Evolutionary conservation across 192 early-diverging fungal genomes (phyloP).

Genomic region (Mycoemilia scoparia): DNA sequence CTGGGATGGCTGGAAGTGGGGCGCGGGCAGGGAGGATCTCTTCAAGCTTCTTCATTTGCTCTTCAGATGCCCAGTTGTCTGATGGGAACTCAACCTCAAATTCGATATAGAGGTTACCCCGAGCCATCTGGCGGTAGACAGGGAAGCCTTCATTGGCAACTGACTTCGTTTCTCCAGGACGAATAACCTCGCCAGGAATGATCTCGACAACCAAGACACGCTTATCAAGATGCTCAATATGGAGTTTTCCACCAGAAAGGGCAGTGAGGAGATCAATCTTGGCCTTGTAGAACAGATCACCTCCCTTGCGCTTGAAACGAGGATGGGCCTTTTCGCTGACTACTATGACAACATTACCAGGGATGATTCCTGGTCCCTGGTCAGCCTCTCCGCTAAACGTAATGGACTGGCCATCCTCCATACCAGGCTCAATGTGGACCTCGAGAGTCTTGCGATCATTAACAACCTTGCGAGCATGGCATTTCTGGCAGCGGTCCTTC

Average conservation of each 20-base stretch:
- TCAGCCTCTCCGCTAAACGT: conserved; percentile 91
- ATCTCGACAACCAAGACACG: conserved; percentile 74
- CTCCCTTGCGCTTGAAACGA: conserved; percentile 82
- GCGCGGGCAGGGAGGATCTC: conserved; percentile 61
- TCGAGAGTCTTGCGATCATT: conserved; percentile 92
- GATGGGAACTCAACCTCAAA: conserved; percentile 90
- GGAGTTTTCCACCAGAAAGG: conserved; percentile 83
- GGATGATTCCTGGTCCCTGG: conserved; percentile 78
- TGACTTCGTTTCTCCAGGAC: conserved; percentile 77
- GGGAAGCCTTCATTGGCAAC: conserved; percentile 93
- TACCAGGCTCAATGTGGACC: conserved; percentile 95
- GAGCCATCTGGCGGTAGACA: conserved; percentile 66
- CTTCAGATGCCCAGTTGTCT: conserved; percentile 55
- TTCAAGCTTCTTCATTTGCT: conserved; percentile 58
- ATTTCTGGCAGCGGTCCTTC: conserved; percentile 78
- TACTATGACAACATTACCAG: conserved; percentile 97
- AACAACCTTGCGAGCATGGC: conserved; percentile 74
- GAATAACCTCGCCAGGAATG: conserved; percentile 86
- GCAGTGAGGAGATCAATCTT: conserved; percentile 91
- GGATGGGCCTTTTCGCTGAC: conserved; percentile 87
- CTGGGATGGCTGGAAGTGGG: conserved; percentile 26
- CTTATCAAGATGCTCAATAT: conserved; percentile 86
- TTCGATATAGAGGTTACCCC: conserved; percentile 82
- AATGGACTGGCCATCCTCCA: conserved; percentile 91
- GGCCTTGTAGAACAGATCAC: conserved; percentile 81